phyloP scores from a whole-genome alignment of 495 filamentous ascomycete species.

The Margaritispora aquatica region DNA sequence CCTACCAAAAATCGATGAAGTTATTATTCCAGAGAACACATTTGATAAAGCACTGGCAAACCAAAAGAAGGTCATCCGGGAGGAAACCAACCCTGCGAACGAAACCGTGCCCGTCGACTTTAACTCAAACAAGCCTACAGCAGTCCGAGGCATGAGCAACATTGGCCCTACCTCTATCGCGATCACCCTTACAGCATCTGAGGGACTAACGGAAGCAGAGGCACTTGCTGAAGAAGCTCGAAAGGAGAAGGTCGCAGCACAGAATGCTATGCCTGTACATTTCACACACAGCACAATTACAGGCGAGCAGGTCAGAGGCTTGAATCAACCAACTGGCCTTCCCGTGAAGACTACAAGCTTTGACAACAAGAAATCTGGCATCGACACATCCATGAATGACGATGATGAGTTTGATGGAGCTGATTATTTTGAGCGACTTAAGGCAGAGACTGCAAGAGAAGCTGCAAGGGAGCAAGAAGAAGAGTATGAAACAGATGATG shows the following conservation, averaged over 20 bases:
- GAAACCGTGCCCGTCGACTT: conserved; percentile 44
- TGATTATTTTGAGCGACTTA: conserved; percentile 46
- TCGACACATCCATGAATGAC: conserved; percentile 23
- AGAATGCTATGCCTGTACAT: conserved; percentile 87
- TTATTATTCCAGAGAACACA: conserved; percentile 76
- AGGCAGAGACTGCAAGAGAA: conserved; percentile 45
- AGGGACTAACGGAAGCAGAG: conserved; percentile 70
- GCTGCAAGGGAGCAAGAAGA: conserved; percentile 37
- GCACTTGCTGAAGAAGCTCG: conserved; percentile 63
- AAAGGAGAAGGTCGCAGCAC: conserved; percentile 67
- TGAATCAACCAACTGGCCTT: conserved; percentile 17
- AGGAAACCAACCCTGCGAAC: conserved; percentile 51
- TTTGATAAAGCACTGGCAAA: conserved; percentile 69
- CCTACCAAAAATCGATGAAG: conserved; percentile 77
- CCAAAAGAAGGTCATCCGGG: conserved; percentile 54
- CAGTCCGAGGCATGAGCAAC: conserved; percentile 64
- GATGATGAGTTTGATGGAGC: conserved; percentile 36
- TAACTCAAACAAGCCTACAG: conserved; percentile 45
- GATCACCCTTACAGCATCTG: conserved; percentile 67
- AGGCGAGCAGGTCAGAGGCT: conserved; percentile 30
- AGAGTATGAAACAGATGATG: conserved; percentile 42
- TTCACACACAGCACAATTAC: conserved; percentile 79
- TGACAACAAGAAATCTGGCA: conserved; percentile 40
- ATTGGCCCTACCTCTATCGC: conserved; percentile 65
- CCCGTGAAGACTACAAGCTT: conserved; percentile 36